These are phyloP conservation scores for Decorospora gaudefroyi DNA, from an alignment of 2,329 filamentous ascomycete species.

Conservation along the genomic window DNA sequence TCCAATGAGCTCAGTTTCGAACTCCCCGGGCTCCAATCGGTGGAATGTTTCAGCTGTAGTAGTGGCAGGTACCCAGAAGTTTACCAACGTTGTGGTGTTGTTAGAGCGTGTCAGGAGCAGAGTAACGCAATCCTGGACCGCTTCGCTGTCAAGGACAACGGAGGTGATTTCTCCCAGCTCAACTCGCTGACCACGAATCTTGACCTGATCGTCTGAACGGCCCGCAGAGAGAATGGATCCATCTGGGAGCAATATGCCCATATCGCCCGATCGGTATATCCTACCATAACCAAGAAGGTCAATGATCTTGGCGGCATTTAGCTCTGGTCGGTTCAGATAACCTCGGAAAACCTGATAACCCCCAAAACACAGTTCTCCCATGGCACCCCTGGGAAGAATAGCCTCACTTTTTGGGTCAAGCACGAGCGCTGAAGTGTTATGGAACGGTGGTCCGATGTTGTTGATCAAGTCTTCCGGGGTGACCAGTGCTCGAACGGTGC, in stretches of 20 bases:
- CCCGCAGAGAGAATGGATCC: slow-evolving; percentile 75
- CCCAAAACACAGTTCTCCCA: slow-evolving; percentile 86
- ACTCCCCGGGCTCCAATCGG: slow-evolving; percentile 47
- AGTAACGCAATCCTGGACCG: slow-evolving; percentile 66
- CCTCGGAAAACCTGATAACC: slow-evolving; percentile 78
- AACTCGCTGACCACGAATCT: slow-evolving; percentile 78
- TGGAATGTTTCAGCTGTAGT: slow-evolving; percentile 36
- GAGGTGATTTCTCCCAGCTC: slow-evolving; percentile 77
- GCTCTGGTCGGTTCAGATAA: slow-evolving; percentile 68
- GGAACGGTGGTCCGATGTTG: slow-evolving; percentile 75
- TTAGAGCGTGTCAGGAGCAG: slow-evolving; percentile 58
- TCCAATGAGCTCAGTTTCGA: slow-evolving; percentile 32
- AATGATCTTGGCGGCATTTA: slow-evolving; percentile 70
- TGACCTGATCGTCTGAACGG: slow-evolving; percentile 77
- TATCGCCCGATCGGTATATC: slow-evolving; percentile 81
- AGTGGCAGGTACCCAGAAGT: slow-evolving; percentile 66
- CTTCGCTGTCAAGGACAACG: slow-evolving; percentile 57
- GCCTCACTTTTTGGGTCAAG: slow-evolving; percentile 47
- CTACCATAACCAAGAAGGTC: slow-evolving; percentile 69
- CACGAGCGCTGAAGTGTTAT: slow-evolving; percentile 77
- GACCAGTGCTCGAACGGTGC: slow-evolving; percentile 70
- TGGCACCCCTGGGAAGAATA: slow-evolving; percentile 68
- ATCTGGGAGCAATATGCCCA: slow-evolving; percentile 77
- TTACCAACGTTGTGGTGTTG: slow-evolving; percentile 61
- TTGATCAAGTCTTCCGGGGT: slow-evolving; percentile 62